Conservation (phyloP, 1,139 yeast species). For the Yamadazyma sp. region DNA sequence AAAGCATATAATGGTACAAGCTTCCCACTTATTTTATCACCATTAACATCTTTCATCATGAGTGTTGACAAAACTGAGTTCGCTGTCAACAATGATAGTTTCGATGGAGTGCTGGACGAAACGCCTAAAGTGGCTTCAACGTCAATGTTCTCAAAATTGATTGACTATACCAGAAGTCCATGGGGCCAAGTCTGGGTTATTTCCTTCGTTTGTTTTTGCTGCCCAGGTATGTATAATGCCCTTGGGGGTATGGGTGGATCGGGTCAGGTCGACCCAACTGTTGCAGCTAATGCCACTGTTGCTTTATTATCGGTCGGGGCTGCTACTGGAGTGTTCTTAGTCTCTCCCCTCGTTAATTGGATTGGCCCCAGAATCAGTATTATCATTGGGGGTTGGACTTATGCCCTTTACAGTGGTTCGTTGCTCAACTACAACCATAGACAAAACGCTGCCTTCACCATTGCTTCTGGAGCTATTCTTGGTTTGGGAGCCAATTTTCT, state of each 20-base stretch:
- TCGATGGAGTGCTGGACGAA: background rate
- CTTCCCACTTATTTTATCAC: background rate
- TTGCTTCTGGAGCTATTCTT: slow-evolving; percentile 59
- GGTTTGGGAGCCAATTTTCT: slow-evolving; percentile 55
- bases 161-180: background rate
- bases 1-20: no score
- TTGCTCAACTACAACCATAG: slow-evolving; percentile 33
- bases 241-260: slow-evolving; percentile 52
- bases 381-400: slow-evolving; percentile 27
- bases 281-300: slow-evolving; percentile 53
- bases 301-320: slow-evolving; percentile 58
- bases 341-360: slow-evolving; percentile 47
- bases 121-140: background rate
- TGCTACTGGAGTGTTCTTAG: slow-evolving; percentile 59
- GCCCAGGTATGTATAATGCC: slow-evolving; percentile 62
- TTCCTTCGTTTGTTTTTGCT: slow-evolving; percentile 51
- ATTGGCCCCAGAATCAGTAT: slow-evolving; percentile 60
- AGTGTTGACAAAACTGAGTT: slow-evolving; percentile 1
- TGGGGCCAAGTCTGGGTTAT: slow-evolving; percentile 25
- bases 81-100: background rate
- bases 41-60: background rate
- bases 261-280: slow-evolving; percentile 34
- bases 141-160: background rate
- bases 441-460: slow-evolving; percentile 25
- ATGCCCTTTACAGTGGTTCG: slow-evolving; percentile 53